These are phyloP conservation scores for Chloris gayana DNA, from an alignment of 176 grass and related monocot species.

Conservation along the genomic window DNA sequence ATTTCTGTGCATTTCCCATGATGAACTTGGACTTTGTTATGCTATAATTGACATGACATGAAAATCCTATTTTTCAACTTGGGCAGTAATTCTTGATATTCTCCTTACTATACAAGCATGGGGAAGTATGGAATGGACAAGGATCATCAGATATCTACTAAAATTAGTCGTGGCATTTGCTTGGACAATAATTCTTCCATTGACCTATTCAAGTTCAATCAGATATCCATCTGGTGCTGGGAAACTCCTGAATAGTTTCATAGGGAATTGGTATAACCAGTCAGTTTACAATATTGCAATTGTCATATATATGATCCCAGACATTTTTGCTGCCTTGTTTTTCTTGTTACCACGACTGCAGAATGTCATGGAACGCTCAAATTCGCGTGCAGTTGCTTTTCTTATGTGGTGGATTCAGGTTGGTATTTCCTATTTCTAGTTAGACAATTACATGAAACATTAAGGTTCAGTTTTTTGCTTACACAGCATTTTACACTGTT, in stretches of 20 bases:
- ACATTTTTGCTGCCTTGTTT: conserved; percentile 64
- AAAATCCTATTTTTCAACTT: conserved; percentile 28
- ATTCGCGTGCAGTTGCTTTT: conserved; percentile 48
- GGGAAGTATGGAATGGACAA: conserved; percentile 64
- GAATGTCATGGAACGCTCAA: conserved; percentile 56
- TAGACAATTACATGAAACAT: conserved; percentile 15
- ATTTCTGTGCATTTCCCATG: conserved; percentile 15
- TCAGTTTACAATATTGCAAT: conserved; percentile 64
- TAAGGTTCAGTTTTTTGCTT: conserved; percentile 34
- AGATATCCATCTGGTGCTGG: conserved; percentile 59
- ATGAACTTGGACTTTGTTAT: conserved; percentile 13
- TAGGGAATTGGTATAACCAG: conserved; percentile 60
- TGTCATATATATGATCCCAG: conserved; percentile 62
- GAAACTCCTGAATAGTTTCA: conserved; percentile 64
- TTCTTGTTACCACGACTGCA: conserved; percentile 78
- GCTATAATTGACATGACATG: conserved; percentile 24
- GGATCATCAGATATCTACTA: conserved; percentile 65
- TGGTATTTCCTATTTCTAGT: conserved; percentile 30
- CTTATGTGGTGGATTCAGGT: conserved; percentile 90
- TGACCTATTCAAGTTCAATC: conserved; percentile 62
- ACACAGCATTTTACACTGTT: conserved; percentile 31
- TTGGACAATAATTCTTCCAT: conserved; percentile 76
- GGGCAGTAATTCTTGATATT: conserved; percentile 67
- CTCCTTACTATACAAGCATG: conserved; percentile 68
- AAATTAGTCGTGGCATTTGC: conserved; percentile 65